Percentiles rank a stretch among this genome's conserved stretches.
These are phyloP conservation scores for Anthostomella pinea DNA, from an alignment of 2,329 filamentous ascomycete species.

Conservation along the genomic window DNA sequence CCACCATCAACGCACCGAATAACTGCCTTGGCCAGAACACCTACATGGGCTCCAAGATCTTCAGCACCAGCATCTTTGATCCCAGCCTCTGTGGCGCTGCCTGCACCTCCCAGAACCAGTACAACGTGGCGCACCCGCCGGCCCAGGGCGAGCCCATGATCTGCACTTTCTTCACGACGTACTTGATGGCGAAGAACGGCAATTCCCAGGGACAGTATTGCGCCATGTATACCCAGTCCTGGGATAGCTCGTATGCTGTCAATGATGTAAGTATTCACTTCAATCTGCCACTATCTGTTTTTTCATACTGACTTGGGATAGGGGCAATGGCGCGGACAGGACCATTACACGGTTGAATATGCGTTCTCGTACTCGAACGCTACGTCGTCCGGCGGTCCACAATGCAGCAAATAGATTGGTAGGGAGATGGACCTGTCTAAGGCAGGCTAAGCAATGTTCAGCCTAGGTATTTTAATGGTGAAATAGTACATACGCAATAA, in stretches of 20 bases:
- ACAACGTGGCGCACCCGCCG: constrained; percentile 25
- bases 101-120: constrained; percentile 28
- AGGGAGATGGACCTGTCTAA: too few species aligned
- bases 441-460: too few species aligned
- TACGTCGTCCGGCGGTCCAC: too few species aligned
- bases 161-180: constrained; percentile 37
- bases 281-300: background rate
- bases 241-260: constrained; percentile 25
- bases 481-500: too few species aligned
- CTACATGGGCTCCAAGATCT: constrained; percentile 31
- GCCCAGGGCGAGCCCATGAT: constrained; percentile 20
- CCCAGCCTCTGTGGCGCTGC: constrained; percentile 27
- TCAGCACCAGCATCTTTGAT: constrained; percentile 27
- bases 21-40: constrained; percentile 24
- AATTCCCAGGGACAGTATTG: constrained; percentile 36
- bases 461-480: too few species aligned
- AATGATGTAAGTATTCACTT: constrained; percentile 20
- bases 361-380: constrained; percentile 14
- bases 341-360: constrained; percentile 19
- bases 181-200: constrained; percentile 37
- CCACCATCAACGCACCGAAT: constrained; percentile 27
- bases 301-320: constrained; percentile 9
- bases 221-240: constrained; percentile 34
- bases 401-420: too few species aligned
- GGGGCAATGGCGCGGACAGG: constrained; percentile 20